A percentile compares a stretch with the other conserved stretches of the same genome.
Evolutionary conservation across 129 eudicot species (phyloP).

Genomic region (Kitagawia praeruptora): DNA sequence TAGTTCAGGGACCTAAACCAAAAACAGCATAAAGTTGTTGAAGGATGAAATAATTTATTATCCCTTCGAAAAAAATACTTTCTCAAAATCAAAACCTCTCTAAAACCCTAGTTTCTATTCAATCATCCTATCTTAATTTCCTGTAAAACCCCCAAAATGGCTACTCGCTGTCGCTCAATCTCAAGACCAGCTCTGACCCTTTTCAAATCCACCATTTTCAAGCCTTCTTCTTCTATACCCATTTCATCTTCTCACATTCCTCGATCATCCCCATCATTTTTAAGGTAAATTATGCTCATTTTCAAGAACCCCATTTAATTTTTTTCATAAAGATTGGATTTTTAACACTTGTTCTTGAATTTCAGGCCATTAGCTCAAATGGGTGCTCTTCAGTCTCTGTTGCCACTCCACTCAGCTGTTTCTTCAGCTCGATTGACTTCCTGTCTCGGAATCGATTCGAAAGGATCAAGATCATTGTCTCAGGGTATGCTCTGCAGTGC

Average conservation of each 20-base stretch:
- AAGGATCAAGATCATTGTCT: slow-evolving; percentile 51
- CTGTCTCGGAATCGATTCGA: slow-evolving; percentile 50
- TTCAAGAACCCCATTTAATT: not conserved
- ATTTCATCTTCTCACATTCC: slow-evolving; percentile 13
- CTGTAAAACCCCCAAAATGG: slow-evolving; percentile 26
- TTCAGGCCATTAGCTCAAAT: slow-evolving; percentile 43
- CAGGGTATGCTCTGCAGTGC: slow-evolving; percentile 78
- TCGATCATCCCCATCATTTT: slow-evolving; percentile 8
- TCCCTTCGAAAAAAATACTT: too few species aligned
- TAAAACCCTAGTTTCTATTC: too few species aligned
- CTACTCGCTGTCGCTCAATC: slow-evolving; percentile 38
- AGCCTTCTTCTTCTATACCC: slow-evolving; percentile 22
- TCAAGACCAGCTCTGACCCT: slow-evolving; percentile 36
- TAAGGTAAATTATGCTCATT: slow-evolving; percentile 11
- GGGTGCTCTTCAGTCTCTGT: slow-evolving; percentile 41
- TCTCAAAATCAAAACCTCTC: too few species aligned
- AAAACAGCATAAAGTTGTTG: too few species aligned
- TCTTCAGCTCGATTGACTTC: slow-evolving; percentile 58
- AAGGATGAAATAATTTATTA: too few species aligned
- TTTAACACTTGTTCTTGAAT: slow-evolving; percentile 2
- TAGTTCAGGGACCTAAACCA: too few species aligned
- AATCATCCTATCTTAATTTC: too few species aligned
- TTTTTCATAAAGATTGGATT: slow-evolving; percentile 1
- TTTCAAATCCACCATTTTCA: slow-evolving; percentile 32
- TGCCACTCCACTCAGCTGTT: slow-evolving; percentile 50